phyloP scores from a whole-genome alignment of 768 basidiomycete species.

The Amanita rimosa region DNA sequence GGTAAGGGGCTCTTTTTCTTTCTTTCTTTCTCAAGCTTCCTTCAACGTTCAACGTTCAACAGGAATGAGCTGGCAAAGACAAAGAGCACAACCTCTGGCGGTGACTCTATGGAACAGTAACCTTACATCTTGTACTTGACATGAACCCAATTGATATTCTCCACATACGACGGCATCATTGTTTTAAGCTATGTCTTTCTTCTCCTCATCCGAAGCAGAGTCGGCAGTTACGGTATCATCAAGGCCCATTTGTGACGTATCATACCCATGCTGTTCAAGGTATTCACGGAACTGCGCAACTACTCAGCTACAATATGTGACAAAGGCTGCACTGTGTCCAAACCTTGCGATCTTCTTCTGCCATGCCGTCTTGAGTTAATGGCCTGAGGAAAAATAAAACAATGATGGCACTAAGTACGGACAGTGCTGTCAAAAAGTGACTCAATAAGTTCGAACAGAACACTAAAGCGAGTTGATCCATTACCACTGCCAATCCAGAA shows the following conservation, averaged over 20 bases:
- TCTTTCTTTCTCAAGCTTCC: background rate
- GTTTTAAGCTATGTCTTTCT: slow-evolving; percentile 9
- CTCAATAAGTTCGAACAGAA: no score
- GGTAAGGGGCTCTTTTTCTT: slow-evolving; percentile 39
- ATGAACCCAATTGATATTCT: background rate
- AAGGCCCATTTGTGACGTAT: slow-evolving; percentile 64
- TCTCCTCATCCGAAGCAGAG: slow-evolving; percentile 13
- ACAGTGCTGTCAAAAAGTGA: slow-evolving; percentile 38
- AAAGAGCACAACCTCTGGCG: slow-evolving; percentile 25
- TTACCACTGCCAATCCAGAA: slow-evolving; percentile 79
- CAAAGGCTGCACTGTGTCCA: slow-evolving; percentile 11
- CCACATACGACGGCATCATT: no score
- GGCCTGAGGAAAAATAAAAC: slow-evolving; percentile 67
- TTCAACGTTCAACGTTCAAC: no score
- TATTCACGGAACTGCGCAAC: slow-evolving; percentile 70
- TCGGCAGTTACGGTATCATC: slow-evolving; percentile 14
- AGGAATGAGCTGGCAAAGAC: slow-evolving; percentile 60
- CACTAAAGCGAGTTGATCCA: slow-evolving; percentile 9
- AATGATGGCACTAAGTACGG: slow-evolving; percentile 65
- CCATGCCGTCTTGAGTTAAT: slow-evolving; percentile 69
- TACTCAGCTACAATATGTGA: slow-evolving; percentile 2
- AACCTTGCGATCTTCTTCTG: slow-evolving; percentile 57
- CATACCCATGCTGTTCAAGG: slow-evolving; percentile 68
- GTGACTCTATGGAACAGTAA: slow-evolving; percentile 47
- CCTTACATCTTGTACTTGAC: background rate